Base-by-base conservation (phyloP, 2,329 filamentous ascomycete genomes). In the Ophiognomonia clavigignenti-juglandacearum region DNA sequence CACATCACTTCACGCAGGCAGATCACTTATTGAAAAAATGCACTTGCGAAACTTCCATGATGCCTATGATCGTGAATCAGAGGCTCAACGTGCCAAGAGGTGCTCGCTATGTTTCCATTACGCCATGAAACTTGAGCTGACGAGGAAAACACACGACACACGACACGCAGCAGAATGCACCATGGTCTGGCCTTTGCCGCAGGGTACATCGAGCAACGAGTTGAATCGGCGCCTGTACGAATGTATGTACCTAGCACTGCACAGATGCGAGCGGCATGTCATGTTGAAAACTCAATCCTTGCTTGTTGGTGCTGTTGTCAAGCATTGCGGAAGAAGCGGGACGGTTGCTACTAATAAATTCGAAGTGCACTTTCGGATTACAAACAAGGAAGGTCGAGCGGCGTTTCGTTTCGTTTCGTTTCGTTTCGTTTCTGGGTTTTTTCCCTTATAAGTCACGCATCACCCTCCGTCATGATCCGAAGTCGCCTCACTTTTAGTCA, bases 371-470 rank as follows among this genome's bases (percentile, higher is more conserved):
- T 10, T 22, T 22, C 9, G 7, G 22, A 48, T 45, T 48, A n/a
- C n/a, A 10, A 43, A 27, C 41, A 43, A 45, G 31, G 31, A 16
- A 35, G 37, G 31, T 38, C 47, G 36, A 36, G 42, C 34, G 41
- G 29, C 43, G 27, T 45, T 41, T 47, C 14, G n/a, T 37, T 26
- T 39, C 16, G n/a, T n/a, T n/a, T n/a, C n/a, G n/a, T n/a, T n/a
- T n/a, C n/a, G n/a, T n/a, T n/a, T n/a, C n/a, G n/a, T n/a, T n/a
- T n/a, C n/a, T n/a, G n/a, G n/a, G n/a, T n/a, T n/a, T n/a, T n/a
- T 37, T 41, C 26, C 29, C 16, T 16, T 45, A 40, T 44, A 52
- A 52, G 37, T 45, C 36, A 43, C 23, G 23, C 43, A 27, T 32
- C 32, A 27, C 34, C 40, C 8, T 13, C 32, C 19, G 31, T 16